phyloP scores from a whole-genome alignment of 2,329 filamentous ascomycete genomes.

The Fusarium abutilonis region DNA sequence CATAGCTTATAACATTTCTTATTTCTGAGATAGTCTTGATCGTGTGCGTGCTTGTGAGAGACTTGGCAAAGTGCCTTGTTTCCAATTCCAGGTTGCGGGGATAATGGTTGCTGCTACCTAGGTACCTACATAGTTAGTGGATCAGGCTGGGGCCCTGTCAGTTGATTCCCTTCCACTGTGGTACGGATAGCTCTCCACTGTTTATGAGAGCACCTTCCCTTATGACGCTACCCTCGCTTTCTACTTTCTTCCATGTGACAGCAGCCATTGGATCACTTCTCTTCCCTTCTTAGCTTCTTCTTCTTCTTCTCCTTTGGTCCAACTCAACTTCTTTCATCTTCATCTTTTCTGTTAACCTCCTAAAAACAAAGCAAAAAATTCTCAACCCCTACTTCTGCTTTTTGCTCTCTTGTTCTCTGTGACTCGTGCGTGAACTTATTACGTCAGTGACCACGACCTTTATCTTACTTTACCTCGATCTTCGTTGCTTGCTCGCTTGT shows the following conservation, averaged over 20 bases:
- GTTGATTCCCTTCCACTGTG: slow-evolving; percentile 6
- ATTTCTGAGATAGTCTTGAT: neutral
- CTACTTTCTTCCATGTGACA: slow-evolving; percentile 41
- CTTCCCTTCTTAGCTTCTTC: slow-evolving; percentile 3
- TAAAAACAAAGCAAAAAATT: neutral
- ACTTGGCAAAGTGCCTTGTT: slow-evolving; percentile 4
- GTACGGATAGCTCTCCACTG: slow-evolving; percentile 5
- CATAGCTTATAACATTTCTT: too few relatives aligned
- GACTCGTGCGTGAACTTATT: slow-evolving; percentile 32
- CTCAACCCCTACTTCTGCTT: neutral
- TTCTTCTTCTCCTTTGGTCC: neutral
- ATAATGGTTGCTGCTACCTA: neutral
- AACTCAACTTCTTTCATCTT: slow-evolving; percentile 1
- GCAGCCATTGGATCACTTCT: slow-evolving; percentile 6
- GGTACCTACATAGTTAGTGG: neutral
- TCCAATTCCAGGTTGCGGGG: slow-evolving; percentile 21
- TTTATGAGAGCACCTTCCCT: slow-evolving; percentile 9
- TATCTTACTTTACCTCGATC: slow-evolving; percentile 7
- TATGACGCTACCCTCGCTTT: slow-evolving; percentile 30
- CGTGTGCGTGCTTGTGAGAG: neutral
- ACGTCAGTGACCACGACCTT: slow-evolving; percentile 31
- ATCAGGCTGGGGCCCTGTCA: slow-evolving; percentile 8
- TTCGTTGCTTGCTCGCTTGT: slow-evolving; percentile 7
- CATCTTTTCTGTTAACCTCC: neutral
- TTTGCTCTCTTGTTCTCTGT: slow-evolving; percentile 4